Conservation (phyloP, 169 alveolate species). For the Fabrea salina region DNA sequence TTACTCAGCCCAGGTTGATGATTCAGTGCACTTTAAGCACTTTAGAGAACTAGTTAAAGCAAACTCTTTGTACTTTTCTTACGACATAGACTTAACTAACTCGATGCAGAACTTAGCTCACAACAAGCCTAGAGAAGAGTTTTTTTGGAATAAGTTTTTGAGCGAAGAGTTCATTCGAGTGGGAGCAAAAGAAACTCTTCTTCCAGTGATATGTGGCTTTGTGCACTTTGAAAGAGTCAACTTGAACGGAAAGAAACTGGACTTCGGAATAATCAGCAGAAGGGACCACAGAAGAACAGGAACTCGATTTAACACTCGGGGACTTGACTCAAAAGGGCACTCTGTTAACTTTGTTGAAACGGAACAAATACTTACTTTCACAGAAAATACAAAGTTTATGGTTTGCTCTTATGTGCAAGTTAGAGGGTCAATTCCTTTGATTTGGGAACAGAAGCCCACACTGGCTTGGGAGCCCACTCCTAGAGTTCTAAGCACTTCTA, state of each 20-base stretch:
- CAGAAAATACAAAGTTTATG: not conserved
- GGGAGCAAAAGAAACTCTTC: slow-evolving; percentile 59
- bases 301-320: slow-evolving; percentile 71
- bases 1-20: not conserved
- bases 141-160: slow-evolving; percentile 39
- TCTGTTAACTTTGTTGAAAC: slow-evolving; percentile 75
- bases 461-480: slow-evolving; percentile 80
- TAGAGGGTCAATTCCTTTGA: slow-evolving; percentile 95
- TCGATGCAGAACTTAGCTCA: slow-evolving; percentile 40
- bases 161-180: slow-evolving; percentile 39
- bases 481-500: slow-evolving; percentile 54
- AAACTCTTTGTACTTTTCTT: slow-evolving; percentile 66
- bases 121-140: slow-evolving; percentile 1
- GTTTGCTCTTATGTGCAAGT: slow-evolving; percentile 87
- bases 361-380: slow-evolving; percentile 61
- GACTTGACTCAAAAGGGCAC: slow-evolving; percentile 72
- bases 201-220: slow-evolving; percentile 79
- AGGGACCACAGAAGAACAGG: slow-evolving; percentile 42
- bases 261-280: slow-evolving; percentile 35
- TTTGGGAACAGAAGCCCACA: slow-evolving; percentile 90
- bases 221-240: slow-evolving; percentile 52
- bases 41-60: not conserved
- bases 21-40: not conserved
- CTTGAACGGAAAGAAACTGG: slow-evolving; percentile 45
- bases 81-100: slow-evolving; percentile 72